phyloP scores from a whole-genome alignment of 768 basidiomycete species.

The Tulasnella sp. region DNA sequence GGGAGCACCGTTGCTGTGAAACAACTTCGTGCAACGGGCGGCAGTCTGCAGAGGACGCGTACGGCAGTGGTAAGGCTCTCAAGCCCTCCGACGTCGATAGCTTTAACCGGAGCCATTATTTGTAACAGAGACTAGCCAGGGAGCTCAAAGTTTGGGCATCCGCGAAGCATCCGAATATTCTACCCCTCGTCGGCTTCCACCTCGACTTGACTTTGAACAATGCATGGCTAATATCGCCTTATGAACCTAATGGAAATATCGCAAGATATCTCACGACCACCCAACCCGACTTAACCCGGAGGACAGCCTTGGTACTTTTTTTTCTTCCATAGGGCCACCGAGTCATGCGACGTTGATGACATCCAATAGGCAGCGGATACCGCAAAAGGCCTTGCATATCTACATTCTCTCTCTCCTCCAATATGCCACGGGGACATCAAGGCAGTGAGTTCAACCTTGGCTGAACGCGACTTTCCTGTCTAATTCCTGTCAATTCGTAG shows the following conservation, averaged over 20 bases:
- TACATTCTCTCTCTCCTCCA: constrained; percentile 10
- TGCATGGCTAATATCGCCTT: constrained; percentile 23
- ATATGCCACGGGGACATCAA: constrained; percentile 28
- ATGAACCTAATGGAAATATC: constrained; percentile 1
- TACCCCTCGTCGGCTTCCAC: constrained; percentile 26
- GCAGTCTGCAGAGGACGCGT: neutral
- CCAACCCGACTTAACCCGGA: neutral
- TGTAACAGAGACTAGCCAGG: constrained; percentile 1
- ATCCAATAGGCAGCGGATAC: neutral
- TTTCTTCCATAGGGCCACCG: neutral
- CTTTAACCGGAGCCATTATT: neutral
- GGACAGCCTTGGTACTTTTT: constrained; percentile 12
- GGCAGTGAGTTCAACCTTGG: neutral
- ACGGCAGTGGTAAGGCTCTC: neutral
- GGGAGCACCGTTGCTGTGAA: constrained; percentile 10
- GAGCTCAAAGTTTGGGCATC: constrained; percentile 17
- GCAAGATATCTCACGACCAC: neutral
- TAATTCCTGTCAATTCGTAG: neutral
- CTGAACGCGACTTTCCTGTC: neutral
- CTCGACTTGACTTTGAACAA: neutral
- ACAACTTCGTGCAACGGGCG: neutral
- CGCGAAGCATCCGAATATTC: neutral
- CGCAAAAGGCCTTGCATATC: constrained; percentile 10
- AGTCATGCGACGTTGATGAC: neutral
- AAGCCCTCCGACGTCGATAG: neutral